Evolutionary conservation across 148 eudicot genomes (phyloP), one percentile per base, ranked within the genome.

Genomic region (Suaeda aralocaspica): DNA sequence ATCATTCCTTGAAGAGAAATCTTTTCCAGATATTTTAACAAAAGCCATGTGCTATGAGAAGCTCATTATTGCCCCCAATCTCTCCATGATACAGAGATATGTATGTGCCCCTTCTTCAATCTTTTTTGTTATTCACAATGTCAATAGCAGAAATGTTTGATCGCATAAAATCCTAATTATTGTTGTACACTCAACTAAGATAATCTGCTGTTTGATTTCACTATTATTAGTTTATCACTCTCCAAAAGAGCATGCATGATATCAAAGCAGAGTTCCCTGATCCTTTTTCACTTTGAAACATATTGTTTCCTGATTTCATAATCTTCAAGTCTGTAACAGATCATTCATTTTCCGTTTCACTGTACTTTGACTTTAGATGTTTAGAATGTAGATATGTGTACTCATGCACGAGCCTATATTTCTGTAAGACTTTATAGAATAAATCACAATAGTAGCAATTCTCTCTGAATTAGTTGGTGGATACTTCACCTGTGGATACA

Each of bases 11-110:
- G 92, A 94, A 74, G 98, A 90, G 66, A 84, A 64, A 69, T 77
- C 83, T 64, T 94, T 94, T 79, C 98, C 98, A 11, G 83, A 81
- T 65, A 79, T 87, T 70, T 86, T 94, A 78, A 76, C 77, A 36
- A 87, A 86, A 75, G 89, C 98, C 78, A 90, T 94, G 97, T 74
- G 87, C 70, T 78, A 79, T 45, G 96, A 74, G 83, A 94, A 94
- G 83, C 97, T 90, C 57, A 80, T 89, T 55, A 72, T 89, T 74
- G 92, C 97, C 13, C 98, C 98, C 34, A 67, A 83, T 70, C 89
- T 91, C 24, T 58, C 92, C 39, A 70, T 84, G 82, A 87, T 91
- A 64, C 76, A 66, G 34, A 91, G 84, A 91, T 82, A 86, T 78
- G 98, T 94, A 87, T 41, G 98, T 36, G 34, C 52, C 72, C 70